Base-by-base conservation (phyloP, 2,329 filamentous ascomycete genomes). In the Dactylellina haptotyla region DNA sequence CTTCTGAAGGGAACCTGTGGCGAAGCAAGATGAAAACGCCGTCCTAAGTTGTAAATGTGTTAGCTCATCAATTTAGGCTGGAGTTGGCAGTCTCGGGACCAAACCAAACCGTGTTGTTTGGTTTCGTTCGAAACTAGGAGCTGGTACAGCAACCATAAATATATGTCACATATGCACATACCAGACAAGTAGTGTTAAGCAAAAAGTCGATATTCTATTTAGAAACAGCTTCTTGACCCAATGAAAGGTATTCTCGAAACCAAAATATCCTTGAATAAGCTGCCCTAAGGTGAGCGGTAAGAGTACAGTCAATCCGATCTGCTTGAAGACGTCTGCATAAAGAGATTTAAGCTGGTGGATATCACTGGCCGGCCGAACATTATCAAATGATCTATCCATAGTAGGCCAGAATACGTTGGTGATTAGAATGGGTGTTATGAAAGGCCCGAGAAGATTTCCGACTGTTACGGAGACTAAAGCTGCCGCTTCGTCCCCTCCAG, bases 381-480 rank as follows among this genome's bases (percentile, higher is more conserved):
- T 78, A 39, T 84, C 82, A 54, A 88, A 90, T 80, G 84, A 87
- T 3, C 80, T 80, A 8, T 81, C 81, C 4, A 80, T 80, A 2
- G 65, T 63, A 1, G 85, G 85, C 41, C 87, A 84, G 78, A 89
- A 87, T 78, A 85, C 87, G 75, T 87, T 86, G 16, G 65, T 63
- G 53, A 89, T 84, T 64, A 90, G 81, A 8, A 86, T 84, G 0
- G 89, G 89, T 0, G 87, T 87, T 12, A 92, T 78, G 78, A 92
- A 90, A 0, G 89, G 85, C 0, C 89, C 89, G 0, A 88, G 81
- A 8, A 91, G 84, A 79, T 92, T 91, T 28, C 89, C 89, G 46
- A 92, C 82, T 6, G 90, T 84, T 1, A 90, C 89, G 78, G 90
- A 88, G 30, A 91, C 88, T 71, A 89, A 83, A 53, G 86, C 86